These are phyloP conservation scores for Nicotiana tabacum DNA, from an alignment of 257 asterid genomes.

Conservation along the genomic window DNA sequence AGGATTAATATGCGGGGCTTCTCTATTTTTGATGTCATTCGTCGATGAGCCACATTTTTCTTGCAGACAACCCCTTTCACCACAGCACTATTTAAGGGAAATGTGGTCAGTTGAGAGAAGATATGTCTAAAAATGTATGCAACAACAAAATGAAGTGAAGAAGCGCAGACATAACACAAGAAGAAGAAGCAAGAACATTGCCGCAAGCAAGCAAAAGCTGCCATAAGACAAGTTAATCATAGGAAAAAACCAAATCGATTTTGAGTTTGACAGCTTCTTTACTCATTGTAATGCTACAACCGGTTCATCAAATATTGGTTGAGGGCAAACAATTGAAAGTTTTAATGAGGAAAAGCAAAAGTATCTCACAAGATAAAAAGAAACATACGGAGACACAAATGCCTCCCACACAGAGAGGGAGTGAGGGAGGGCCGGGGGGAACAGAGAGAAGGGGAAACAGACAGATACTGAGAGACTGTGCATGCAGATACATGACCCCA, in stretches of 20 bases:
- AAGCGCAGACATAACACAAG: not conserved
- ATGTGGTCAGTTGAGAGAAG: slow-evolving; percentile 17
- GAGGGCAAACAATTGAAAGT: not conserved
- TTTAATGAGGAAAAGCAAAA: not conserved
- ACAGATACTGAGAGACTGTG: not conserved
- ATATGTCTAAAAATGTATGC: slow-evolving; percentile 5
- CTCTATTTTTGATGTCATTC: slow-evolving; percentile 87
- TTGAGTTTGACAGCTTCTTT: not conserved
- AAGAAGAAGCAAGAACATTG: not conserved
- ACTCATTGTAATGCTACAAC: slow-evolving; percentile 3
- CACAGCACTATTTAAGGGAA: slow-evolving; percentile 50
- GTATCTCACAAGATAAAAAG: not conserved
- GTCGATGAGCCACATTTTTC: slow-evolving; percentile 91
- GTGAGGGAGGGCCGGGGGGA: not conserved
- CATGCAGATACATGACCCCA: not conserved
- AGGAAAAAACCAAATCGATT: not conserved
- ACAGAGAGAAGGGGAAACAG: not conserved
- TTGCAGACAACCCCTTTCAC: slow-evolving; percentile 92
- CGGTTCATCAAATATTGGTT: not conserved
- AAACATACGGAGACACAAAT: not conserved
- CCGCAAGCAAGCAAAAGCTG: not conserved
- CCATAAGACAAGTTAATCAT: not conserved
- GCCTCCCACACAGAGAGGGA: not conserved
- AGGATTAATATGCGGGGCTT: slow-evolving; percentile 84
- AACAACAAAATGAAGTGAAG: not conserved